A percentile compares a stretch with the other conserved stretches of the same genome.
phyloP scores from a whole-genome alignment of 2,329 filamentous ascomycete genomes.

The Rutstroemia sp. region DNA sequence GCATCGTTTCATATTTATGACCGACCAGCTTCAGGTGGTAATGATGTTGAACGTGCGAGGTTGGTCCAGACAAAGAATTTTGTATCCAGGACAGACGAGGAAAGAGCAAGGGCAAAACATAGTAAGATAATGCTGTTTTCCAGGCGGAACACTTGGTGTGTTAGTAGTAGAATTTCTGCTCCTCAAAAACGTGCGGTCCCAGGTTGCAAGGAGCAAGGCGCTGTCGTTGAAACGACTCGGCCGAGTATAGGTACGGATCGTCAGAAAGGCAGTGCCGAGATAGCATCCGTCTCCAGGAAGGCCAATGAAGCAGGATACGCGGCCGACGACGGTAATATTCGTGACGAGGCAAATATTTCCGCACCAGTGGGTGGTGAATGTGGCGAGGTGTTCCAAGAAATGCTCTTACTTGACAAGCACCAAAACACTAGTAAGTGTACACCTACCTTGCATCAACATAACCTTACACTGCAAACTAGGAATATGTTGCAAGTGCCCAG shows the following conservation, averaged over 20 bases:
- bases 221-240: too few species aligned
- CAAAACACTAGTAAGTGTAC: background rate
- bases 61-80: conserved; percentile 1
- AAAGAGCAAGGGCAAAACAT: background rate
- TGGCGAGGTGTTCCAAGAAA: background rate
- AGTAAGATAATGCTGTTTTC: background rate
- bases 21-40: too few species aligned
- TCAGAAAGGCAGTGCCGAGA: background rate
- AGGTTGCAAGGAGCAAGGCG: too few species aligned
- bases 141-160: background rate
- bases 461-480: background rate
- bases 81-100: background rate
- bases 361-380: background rate
- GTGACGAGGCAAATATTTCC: background rate
- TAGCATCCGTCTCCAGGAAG: too few species aligned
- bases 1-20: conserved; percentile 8
- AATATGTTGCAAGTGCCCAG: background rate
- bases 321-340: background rate
- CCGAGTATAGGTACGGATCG: background rate
- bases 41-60: background rate
- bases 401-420: background rate
- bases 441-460: background rate
- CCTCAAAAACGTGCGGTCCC: too few species aligned
- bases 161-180: background rate
- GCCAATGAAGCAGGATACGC: background rate